phyloP scores from a whole-genome alignment of 257 asterid genomes.

The Solanum paucissectum region DNA sequence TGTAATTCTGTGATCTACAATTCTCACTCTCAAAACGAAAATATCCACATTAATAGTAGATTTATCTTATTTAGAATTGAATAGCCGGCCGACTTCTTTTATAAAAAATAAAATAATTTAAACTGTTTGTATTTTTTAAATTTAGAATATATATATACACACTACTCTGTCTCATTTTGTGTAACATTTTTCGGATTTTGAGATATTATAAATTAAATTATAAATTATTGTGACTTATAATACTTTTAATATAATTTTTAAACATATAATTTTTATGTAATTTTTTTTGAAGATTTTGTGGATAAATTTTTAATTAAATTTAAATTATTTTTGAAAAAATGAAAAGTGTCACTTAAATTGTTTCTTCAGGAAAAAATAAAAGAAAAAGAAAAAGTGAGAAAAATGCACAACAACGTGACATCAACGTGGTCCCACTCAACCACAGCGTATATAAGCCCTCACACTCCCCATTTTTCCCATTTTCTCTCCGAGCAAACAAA shows the following conservation, averaged over 20 bases:
- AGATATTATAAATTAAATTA: too few relatives aligned
- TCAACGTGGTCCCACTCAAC: constrained; percentile 16
- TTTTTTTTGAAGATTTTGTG: rapidly evolving
- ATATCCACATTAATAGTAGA: neutral
- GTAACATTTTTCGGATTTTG: rapidly evolving
- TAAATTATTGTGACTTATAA: too few relatives aligned
- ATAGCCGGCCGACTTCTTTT: neutral
- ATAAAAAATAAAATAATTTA: too few relatives aligned
- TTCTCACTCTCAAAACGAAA: neutral
- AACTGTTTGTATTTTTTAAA: neutral
- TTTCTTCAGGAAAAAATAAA: too few relatives aligned
- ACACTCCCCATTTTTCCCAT: neutral
- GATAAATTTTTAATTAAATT: rapidly evolving
- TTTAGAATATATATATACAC: too few relatives aligned
- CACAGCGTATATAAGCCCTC: constrained; percentile 33
- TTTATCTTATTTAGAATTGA: neutral
- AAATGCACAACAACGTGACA: neutral
- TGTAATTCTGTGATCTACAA: neutral
- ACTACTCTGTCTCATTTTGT: too few relatives aligned
- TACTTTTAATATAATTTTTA: rapidly evolving
- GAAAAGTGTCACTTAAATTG: too few relatives aligned
- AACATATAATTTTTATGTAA: too few relatives aligned
- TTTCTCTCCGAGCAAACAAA: neutral
- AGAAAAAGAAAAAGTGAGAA: neutral
- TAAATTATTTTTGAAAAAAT: too few relatives aligned